phyloP scores from a whole-genome alignment of 495 filamentous ascomycete species.

The Xylaria palmicola region DNA sequence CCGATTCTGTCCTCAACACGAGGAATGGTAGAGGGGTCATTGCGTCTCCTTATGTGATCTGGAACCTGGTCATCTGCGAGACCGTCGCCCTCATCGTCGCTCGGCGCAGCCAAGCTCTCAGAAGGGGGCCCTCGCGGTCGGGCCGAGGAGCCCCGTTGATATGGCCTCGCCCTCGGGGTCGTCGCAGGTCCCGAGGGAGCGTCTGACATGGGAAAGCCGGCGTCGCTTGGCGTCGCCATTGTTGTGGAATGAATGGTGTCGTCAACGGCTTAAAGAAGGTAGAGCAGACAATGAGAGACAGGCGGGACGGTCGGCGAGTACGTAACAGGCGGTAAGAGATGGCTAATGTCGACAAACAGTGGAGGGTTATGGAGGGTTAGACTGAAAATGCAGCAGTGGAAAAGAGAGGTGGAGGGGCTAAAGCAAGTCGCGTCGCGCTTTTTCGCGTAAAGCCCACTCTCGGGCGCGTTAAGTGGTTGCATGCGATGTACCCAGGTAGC shows the following conservation, averaged over 20 bases:
- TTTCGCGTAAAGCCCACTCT: not conserved
- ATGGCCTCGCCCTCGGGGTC: conserved; percentile 35
- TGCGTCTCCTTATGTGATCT: conserved; percentile 51
- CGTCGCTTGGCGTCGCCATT: conserved; percentile 45
- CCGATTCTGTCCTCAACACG: conserved; percentile 85
- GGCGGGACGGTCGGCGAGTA: not conserved
- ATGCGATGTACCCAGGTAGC: too few species aligned
- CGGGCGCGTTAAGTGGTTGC: conserved; percentile 19
- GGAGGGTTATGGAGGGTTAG: too few species aligned
- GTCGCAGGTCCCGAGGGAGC: conserved; percentile 30
- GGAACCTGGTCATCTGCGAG: conserved; percentile 60
- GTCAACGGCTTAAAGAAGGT: not conserved
- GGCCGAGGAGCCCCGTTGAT: conserved; percentile 53
- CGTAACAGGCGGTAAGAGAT: not conserved
- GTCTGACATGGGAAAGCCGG: conserved; percentile 45
- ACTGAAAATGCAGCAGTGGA: conserved; percentile 4
- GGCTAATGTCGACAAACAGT: too few species aligned
- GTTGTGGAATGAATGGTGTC: conserved; percentile 13
- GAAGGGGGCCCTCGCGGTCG: conserved; percentile 63
- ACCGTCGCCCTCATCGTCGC: conserved; percentile 60
- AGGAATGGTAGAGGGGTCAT: conserved; percentile 64
- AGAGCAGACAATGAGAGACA: not conserved
- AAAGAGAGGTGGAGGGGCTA: conserved; percentile 13
- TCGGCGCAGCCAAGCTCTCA: conserved; percentile 62
- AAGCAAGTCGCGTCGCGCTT: conserved; percentile 8